Evolutionary conservation across 2,329 filamentous ascomycete species (phyloP), one percentile per base, ranked within the genome.

Genomic region (Pseudogymnoascus sp.): DNA sequence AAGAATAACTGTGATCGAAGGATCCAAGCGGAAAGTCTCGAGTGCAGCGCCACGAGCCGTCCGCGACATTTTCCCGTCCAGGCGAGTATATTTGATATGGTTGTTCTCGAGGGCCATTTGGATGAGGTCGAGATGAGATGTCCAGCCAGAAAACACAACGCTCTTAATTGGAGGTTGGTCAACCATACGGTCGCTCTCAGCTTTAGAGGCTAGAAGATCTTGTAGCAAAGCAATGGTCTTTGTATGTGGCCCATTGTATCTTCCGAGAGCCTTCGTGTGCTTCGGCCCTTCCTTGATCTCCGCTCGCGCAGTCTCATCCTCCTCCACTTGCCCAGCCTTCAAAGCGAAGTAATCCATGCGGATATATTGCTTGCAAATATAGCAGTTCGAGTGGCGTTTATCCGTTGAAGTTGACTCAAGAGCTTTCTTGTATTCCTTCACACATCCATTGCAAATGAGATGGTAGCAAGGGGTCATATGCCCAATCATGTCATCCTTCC

Each of bases 81-180:
- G 86, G n/a, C 95, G 89, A 4, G 86, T 85, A 72, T 86, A 93
- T 1, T 76, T 79, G 73, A 96, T 90, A 8, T 81, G 80, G 10
- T 82, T 82, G 60, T 84, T 81, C 31, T 85, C 80, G 12, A 97
- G 81, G 0, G 93, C 93, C 60, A 91, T 81, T 72, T 95, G 86
- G 68, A 99, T 96, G 18, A 99, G 83, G 73, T 97, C 93, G 14
- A 99, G 84, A 73, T 97, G 93, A 0, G 89, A 88, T 0, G 95
- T 97, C 93, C 95, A 97, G n/a, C 87, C 88, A 0, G 92, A 96
- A 76, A 97, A 97, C 5, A 99, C 86, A 12, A 99, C 92, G 26
- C 91, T 95, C 74, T 96, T 97, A 76, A 91, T 89, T 0, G 93
- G 93, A 0, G 85, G 83, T 71, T 93, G 85, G 10, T 83, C 77